Percentiles rank a stretch among this genome's conserved stretches.
These are phyloP conservation scores for Sclerospora graminicola DNA, from an alignment of 352 stramenopile genomes.

Conservation along the genomic window DNA sequence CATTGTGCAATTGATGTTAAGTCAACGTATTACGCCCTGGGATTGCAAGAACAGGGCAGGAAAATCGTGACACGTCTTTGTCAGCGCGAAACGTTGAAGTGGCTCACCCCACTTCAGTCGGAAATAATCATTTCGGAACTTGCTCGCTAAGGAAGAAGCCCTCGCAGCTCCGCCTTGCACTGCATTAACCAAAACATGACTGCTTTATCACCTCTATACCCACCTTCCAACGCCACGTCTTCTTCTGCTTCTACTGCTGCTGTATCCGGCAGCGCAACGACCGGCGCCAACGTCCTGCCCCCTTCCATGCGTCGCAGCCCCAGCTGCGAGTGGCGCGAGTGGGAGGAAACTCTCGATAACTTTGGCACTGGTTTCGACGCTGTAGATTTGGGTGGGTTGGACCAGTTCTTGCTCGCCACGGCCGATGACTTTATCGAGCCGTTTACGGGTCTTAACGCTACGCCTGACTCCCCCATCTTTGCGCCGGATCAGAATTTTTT, in stretches of 20 bases:
- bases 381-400: slow-evolving; percentile 37
- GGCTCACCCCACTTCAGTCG: background rate
- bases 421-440: slow-evolving; percentile 57
- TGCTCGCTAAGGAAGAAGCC: slow-evolving; percentile 2
- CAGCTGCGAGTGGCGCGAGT: slow-evolving; percentile 31
- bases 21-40: too few relatives aligned
- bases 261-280: background rate
- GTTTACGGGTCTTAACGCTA: slow-evolving; percentile 15
- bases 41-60: background rate
- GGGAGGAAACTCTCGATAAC: slow-evolving; percentile 28
- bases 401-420: slow-evolving; percentile 47
- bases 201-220: slow-evolving; percentile 12
- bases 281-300: slow-evolving; percentile 1
- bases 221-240: slow-evolving; percentile 2
- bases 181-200: slow-evolving; percentile 3
- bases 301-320: slow-evolving; percentile 18
- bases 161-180: too few relatives aligned
- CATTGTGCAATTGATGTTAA: background rate
- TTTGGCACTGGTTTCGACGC: slow-evolving; percentile 29
- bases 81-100: slow-evolving; percentile 11
- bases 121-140: slow-evolving; percentile 15
- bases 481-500: slow-evolving; percentile 10
- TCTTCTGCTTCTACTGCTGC: slow-evolving; percentile 16
- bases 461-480: slow-evolving; percentile 24
- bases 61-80: background rate